Evolutionary conservation across 805 yeast genomes (phyloP).

Genomic region (Monosporozyma solicola): DNA sequence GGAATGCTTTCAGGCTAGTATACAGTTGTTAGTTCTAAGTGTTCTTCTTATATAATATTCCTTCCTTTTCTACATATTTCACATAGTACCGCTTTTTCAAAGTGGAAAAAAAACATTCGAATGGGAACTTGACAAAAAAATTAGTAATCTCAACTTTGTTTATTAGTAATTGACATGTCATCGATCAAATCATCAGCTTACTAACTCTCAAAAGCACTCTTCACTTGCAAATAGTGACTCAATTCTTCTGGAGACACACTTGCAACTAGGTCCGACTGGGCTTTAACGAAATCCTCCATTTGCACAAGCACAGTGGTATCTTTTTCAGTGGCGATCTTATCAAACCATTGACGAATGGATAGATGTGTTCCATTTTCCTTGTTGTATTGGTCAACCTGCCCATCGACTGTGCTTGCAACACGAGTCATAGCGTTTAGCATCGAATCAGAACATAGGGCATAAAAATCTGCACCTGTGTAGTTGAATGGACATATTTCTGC

Average conservation of each 20-base stretch:
- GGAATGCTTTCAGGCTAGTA: no score
- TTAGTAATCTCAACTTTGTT: not conserved
- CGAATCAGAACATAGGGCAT: conserved; percentile 91
- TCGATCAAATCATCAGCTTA: not conserved
- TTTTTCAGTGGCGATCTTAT: conserved; percentile 55
- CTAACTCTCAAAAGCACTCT: conserved; percentile 58
- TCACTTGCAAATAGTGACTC: conserved; percentile 68
- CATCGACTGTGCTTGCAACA: conserved; percentile 68
- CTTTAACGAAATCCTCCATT: conserved; percentile 68
- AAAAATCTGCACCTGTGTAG: conserved; percentile 97
- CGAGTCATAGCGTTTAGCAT: conserved; percentile 95
- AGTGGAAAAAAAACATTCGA: no score
- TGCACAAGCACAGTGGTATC: conserved; percentile 65
- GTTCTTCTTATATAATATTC: not conserved
- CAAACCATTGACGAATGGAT: conserved; percentile 85
- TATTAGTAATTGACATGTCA: not conserved
- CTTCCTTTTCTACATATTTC: not conserved
- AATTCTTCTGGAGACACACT: conserved; percentile 85
- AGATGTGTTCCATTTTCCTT: conserved; percentile 35
- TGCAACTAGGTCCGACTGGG: conserved; percentile 63
- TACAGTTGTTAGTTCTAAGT: not conserved
- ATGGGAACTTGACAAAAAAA: not conserved
- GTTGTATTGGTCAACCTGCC: conserved; percentile 48
- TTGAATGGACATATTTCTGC: conserved; percentile 75
- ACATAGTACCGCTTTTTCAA: not conserved